These are phyloP conservation scores for Clonostachys rosea DNA, from an alignment of 2,329 filamentous ascomycete species.

Conservation along the genomic window DNA sequence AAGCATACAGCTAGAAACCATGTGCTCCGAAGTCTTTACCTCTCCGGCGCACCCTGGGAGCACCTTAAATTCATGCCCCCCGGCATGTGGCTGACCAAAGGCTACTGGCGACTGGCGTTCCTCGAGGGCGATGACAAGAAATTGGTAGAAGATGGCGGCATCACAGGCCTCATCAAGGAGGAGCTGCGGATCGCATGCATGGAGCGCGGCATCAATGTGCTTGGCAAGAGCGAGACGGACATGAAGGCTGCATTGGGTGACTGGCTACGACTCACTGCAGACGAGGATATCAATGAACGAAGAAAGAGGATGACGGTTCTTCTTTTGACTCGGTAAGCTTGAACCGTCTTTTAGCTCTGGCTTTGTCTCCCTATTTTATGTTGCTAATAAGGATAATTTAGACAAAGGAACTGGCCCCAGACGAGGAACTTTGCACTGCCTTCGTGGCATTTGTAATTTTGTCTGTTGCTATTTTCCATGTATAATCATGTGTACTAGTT, in stretches of 20 bases:
- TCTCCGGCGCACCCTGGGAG: constrained; percentile 46
- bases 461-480: not conserved
- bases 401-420: constrained; percentile 32
- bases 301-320: constrained; percentile 30
- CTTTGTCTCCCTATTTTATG: not conserved
- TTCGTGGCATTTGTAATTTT: constrained; percentile 28
- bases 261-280: constrained; percentile 43
- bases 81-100: constrained; percentile 45
- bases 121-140: constrained; percentile 68
- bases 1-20: constrained; percentile 23
- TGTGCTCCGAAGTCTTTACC: constrained; percentile 34
- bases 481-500: not conserved
- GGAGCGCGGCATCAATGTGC: constrained; percentile 60
- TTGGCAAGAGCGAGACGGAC: constrained; percentile 52
- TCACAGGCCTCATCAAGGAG: constrained; percentile 46
- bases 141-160: constrained; percentile 58
- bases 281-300: constrained; percentile 26
- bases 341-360: not conserved
- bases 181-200: constrained; percentile 69
- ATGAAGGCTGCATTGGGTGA: constrained; percentile 38
- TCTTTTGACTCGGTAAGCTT: constrained; percentile 32
- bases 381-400: constrained; percentile 11
- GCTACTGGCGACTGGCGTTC: constrained; percentile 54
- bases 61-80: constrained; percentile 29
- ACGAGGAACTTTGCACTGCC: constrained; percentile 33